Base-by-base conservation (phyloP, 148 eudicot species). In the Mesembryanthemum crystallinum region DNA sequence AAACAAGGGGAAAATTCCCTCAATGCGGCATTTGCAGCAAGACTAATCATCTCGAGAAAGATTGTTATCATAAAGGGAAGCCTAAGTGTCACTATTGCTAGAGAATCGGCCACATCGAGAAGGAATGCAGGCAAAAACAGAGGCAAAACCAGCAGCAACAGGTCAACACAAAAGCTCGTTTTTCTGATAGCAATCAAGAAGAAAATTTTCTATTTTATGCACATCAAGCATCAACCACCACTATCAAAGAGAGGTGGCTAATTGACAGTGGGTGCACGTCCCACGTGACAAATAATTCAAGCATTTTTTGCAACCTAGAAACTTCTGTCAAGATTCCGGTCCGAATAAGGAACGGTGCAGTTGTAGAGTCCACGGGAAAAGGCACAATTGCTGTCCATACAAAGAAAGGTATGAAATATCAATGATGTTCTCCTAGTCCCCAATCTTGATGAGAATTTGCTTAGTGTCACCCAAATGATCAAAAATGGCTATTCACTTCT, bases 271-370 rank as follows among this genome's bases (percentile, higher is more conserved):
- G 58, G 6, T 54, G 58, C 58, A 54, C 58, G 7, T 17, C 21
- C 13, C 23, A 54, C 13, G 3, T 54, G 8, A 21, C 21, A 54
- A 54, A 21, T 21, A 54, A 54, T 54, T 54, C 15, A 54, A 54
- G 23, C 5, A 54, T 17, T 54, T 54, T 54, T 20, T 18, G 58
- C 23, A 54, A 54, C 4, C 18, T 80, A 10, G 76, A 76, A 18
- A 51, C 72, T 24, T 52, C 58, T 4, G 8, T 62, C 5, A 62
- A 54, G 0, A 24, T 69, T 4, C 54, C 65, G 28, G 28, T 80
- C 7, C 64, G 15, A 1, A 30, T 76, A 51, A 79, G 73, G 2
- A 80, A 80, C 71, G 72, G 76, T 5, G 73, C 15, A 4, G 20
- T 52, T 7, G 67, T 80, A 1, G 9, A 76, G 10, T 55, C 52